Base-by-base conservation (phyloP, 202 grass and related monocot genomes). In the Alloteropsis angusta region DNA sequence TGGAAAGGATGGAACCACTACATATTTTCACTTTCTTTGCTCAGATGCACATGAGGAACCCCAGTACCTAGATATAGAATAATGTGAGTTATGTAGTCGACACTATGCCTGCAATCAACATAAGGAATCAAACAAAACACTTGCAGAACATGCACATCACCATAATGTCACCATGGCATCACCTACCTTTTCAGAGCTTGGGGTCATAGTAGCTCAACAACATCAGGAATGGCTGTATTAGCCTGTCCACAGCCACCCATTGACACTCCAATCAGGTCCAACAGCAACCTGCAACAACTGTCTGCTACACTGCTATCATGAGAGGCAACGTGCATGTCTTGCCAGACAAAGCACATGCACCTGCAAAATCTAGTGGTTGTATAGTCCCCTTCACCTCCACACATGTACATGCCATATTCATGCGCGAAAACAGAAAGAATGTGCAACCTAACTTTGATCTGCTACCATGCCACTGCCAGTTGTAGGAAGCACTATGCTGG, bases 261-360 rank as follows among this genome's bases (percentile, higher is more conserved):
- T 68, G 14, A 66, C 23, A 48, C 6, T 18, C 13, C 41, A 46
- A 46, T 47, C 42, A 69, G 66, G 48, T 69, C 43, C 65, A 47
- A 28, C 42, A 69, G 23, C 65, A 69, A 45, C 65, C 8, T 47
- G 16, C 42, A 69, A 15, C 65, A 69, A 45, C 65, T 69, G 65
- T 69, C 65, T 69, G 65, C 22, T 44, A 28, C 59, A 28, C 59
- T 65, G 65, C 65, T 14, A 69, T 68, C 65, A 68, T 68, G 14
- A 46, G 42, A 65, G 13, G 34, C 15, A 69, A 18, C 66, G 15
- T 69, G 65, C 25, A 48, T 69, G 43, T 69, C 66, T 18, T 69
- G 47, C 44, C 43, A 69, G 43, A 69, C 66, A 48, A 47, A 23
- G 43, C 66, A 68, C 43, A 69, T 69, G 66, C 43, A 48, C 66